Conservation (phyloP, 1,139 yeast species). For the Suhomyces coccinellae region DNA sequence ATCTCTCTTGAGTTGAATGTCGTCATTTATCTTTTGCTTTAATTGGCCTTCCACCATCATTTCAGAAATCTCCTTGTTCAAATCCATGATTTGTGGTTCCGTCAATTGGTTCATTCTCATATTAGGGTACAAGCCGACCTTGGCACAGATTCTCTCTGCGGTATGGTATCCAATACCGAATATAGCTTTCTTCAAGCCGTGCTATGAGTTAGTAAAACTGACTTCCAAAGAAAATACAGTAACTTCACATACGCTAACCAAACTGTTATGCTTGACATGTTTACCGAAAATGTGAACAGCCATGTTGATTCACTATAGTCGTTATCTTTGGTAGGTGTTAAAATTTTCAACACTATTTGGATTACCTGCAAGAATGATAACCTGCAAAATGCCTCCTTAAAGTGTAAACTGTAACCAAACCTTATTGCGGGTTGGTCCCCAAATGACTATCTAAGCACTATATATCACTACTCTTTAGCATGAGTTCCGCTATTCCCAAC, state of each 20-base stretch:
- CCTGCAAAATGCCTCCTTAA: background rate
- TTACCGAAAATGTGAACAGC: conserved; percentile 77
- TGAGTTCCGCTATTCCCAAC: conserved; percentile 25
- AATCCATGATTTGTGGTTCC: conserved; percentile 82
- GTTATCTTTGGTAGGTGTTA: background rate
- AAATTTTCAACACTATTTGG: conserved; percentile 2
- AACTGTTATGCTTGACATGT: conserved; percentile 56
- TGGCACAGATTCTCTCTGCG: conserved; percentile 81
- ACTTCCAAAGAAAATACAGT: background rate
- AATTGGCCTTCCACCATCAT: conserved; percentile 85
- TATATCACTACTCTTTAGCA: background rate
- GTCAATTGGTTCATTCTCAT: conserved; percentile 93
- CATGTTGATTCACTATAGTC: conserved; percentile 36
- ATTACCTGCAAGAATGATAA: too few relatives aligned
- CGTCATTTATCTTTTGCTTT: conserved; percentile 72
- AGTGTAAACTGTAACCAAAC: background rate
- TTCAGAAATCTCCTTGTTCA: conserved; percentile 83
- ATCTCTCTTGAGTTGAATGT: conserved; percentile 75
- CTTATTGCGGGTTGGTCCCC: background rate
- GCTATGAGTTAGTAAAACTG: conserved; percentile 14
- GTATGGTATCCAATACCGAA: conserved; percentile 81
- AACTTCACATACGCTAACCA: conserved; percentile 39
- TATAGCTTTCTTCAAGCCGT: conserved; percentile 74
- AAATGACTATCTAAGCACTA: too few relatives aligned
- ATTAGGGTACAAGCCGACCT: conserved; percentile 84